Percentiles rank a stretch among this genome's conserved stretches.
Evolutionary conservation across 257 asterid genomes (phyloP).

Genomic region (Voacanga thouarsii): DNA sequence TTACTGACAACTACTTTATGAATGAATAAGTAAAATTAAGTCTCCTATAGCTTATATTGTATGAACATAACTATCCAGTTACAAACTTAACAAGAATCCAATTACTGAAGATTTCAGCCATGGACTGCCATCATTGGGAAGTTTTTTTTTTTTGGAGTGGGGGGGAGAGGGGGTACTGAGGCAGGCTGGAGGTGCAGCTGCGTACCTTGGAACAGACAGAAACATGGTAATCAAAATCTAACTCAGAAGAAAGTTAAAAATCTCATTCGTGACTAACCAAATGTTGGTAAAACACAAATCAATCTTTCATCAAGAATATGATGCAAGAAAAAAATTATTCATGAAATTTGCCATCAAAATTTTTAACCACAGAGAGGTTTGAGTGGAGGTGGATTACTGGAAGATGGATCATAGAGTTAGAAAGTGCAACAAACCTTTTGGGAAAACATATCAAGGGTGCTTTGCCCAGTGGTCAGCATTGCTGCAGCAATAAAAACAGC

Average conservation of each 20-base stretch:
- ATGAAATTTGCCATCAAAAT: background rate
- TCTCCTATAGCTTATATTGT: background rate
- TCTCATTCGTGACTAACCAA: background rate
- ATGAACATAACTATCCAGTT: background rate
- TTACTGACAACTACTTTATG: background rate
- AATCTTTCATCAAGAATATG: background rate
- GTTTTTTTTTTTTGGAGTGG: too few species aligned
- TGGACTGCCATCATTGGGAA: background rate
- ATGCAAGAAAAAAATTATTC: background rate
- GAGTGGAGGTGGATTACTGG: background rate
- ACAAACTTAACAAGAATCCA: background rate
- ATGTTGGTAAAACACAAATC: background rate
- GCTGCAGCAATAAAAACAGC: conserved; percentile 89
- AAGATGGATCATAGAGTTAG: background rate
- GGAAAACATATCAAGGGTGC: conserved; percentile 84
- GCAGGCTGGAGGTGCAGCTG: background rate
- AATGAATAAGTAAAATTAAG: background rate
- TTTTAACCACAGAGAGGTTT: background rate
- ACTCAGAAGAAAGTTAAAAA: background rate
- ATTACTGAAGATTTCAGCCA: background rate
- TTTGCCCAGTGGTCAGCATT: conserved; percentile 85
- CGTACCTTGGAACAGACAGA: background rate
- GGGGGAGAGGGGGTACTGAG: too few species aligned
- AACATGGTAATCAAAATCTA: background rate
- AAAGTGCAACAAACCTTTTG: conserved; percentile 49